phyloP scores from a whole-genome alignment of 164 flowering plant species.

The Dillenia turbinata region DNA sequence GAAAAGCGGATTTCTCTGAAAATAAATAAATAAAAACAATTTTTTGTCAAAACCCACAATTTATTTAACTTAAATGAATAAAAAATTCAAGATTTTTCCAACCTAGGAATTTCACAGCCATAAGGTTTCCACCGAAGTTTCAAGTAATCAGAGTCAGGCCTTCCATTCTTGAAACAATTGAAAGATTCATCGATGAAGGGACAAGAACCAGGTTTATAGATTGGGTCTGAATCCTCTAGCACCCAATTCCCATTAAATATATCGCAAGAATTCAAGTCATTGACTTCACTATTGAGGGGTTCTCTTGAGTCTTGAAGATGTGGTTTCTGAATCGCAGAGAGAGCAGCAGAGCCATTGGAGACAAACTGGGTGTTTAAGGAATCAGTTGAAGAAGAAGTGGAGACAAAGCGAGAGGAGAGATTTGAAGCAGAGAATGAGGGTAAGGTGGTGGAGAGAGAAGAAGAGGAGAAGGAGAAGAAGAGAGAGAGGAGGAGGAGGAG shows the following conservation, averaged over 20 bases:
- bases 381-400: conserved; percentile 10
- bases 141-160: conserved; percentile 38
- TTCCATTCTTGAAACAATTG: conserved; percentile 52
- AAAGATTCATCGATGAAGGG: conserved; percentile 53
- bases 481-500: conserved; percentile 16
- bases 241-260: conserved; percentile 57
- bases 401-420: conserved; percentile 17
- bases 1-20: neutral
- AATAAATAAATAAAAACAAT: neutral
- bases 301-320: conserved; percentile 10
- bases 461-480: conserved; percentile 19
- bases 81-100: neutral
- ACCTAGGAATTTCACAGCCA: conserved; percentile 48
- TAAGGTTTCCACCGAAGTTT: conserved; percentile 46
- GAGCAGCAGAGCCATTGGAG: conserved; percentile 1
- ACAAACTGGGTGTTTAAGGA: conserved; percentile 5
- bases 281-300: neutral
- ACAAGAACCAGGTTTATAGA: conserved; percentile 51
- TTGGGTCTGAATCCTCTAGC: conserved; percentile 30
- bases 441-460: conserved; percentile 14
- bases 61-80: neutral
- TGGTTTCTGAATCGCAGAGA: conserved; percentile 10
- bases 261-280: conserved; percentile 37
- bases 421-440: conserved; percentile 14
- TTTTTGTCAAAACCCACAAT: neutral